These are phyloP conservation scores for Nematocida ausubeli DNA, from an alignment of 371 early-diverging fungal species.

Conservation along the genomic window DNA sequence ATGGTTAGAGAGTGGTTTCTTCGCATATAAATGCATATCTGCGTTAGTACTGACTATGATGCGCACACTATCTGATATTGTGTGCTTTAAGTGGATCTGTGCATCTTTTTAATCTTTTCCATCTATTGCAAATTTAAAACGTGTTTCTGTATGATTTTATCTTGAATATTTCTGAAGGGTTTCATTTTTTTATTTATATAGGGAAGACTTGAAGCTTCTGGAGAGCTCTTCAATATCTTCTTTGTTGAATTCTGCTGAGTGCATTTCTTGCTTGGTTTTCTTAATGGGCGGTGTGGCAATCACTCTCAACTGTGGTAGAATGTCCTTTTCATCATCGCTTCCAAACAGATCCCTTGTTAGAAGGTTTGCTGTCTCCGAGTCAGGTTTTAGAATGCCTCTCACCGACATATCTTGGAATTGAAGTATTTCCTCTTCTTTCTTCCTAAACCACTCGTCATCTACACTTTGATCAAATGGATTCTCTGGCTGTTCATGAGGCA, in stretches of 20 bases:
- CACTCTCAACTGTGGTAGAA: constrained; percentile 39
- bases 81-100: too few species aligned
- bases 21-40: not conserved
- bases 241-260: constrained; percentile 10
- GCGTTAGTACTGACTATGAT: not conserved
- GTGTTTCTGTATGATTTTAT: not conserved
- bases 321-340: constrained; percentile 34
- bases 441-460: constrained; percentile 52
- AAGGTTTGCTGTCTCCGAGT: not conserved
- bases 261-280: not conserved
- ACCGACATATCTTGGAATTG: not conserved
- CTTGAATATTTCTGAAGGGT: not conserved
- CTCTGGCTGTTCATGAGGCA: too few species aligned
- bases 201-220: not conserved
- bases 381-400: not conserved
- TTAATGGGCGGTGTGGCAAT: constrained; percentile 49
- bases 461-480: constrained; percentile 5
- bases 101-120: not conserved
- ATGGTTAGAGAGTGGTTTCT: too few species aligned
- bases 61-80: not conserved
- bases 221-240: constrained; percentile 41
- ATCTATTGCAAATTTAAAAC: not conserved
- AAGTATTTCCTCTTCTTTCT: constrained; percentile 15
- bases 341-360: constrained; percentile 8
- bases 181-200: not conserved